These are phyloP conservation scores for Knoxdaviesia capensis DNA, from an alignment of 2,329 filamentous ascomycete genomes.

Conservation along the genomic window DNA sequence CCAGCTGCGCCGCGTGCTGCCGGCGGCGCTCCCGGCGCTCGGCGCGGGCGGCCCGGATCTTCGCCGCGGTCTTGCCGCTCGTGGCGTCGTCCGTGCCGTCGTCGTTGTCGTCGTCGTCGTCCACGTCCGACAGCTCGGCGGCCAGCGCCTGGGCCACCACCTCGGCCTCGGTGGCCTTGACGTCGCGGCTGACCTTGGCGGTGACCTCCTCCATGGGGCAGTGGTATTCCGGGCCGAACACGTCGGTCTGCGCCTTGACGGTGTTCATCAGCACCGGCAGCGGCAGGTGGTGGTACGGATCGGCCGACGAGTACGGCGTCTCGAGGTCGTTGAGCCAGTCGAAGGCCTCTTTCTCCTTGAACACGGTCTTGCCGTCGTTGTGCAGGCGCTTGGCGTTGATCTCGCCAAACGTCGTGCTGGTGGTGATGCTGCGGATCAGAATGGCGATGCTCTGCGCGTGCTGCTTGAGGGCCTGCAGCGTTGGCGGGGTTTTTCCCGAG, in stretches of 20 bases:
- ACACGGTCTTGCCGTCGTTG: slow-evolving; percentile 8
- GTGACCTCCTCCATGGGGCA: slow-evolving; percentile 20
- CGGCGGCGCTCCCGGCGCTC: too few relatives aligned
- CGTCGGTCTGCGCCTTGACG: slow-evolving; percentile 20
- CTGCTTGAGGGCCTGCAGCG: slow-evolving; percentile 35
- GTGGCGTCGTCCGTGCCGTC: slow-evolving; percentile 5
- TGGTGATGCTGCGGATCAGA: slow-evolving; percentile 27
- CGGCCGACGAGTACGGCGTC: slow-evolving; percentile 25
- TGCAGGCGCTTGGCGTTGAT: slow-evolving; percentile 8
- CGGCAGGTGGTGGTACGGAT: slow-evolving; percentile 24
- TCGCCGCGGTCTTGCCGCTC: too few relatives aligned
- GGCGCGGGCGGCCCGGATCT: too few relatives aligned
- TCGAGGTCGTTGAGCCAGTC: slow-evolving; percentile 34
- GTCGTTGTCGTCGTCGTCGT: slow-evolving; percentile 2
- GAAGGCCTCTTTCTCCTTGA: slow-evolving; percentile 26
- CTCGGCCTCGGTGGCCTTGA: slow-evolving; percentile 4
- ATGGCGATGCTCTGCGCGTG: slow-evolving; percentile 36
- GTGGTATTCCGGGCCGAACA: slow-evolving; percentile 18
- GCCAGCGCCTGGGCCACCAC: neutral
- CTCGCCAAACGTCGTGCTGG: slow-evolving; percentile 13
- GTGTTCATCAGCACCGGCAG: slow-evolving; percentile 25
- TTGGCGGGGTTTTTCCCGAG: slow-evolving; percentile 27
- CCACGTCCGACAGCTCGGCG: too few relatives aligned
- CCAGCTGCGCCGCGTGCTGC: neutral
- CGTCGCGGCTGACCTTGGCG: slow-evolving; percentile 4